Percentiles rank a stretch among this genome's conserved stretches.
These are phyloP conservation scores for Phytopythium chamaehyphon DNA, from an alignment of 352 stramenopile genomes.

Conservation along the genomic window DNA sequence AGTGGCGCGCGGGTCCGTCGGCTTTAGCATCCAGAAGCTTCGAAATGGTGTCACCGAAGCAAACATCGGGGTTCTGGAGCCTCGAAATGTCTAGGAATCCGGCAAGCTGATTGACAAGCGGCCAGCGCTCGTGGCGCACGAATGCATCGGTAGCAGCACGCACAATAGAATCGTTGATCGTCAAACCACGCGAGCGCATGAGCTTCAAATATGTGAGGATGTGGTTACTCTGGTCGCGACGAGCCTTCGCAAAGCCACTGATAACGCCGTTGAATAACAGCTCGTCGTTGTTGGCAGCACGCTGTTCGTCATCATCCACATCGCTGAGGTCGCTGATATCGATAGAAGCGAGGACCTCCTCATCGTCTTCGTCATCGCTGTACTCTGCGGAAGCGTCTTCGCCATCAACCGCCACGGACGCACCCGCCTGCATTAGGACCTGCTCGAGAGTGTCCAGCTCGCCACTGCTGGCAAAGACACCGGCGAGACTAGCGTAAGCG, in stretches of 20 bases:
- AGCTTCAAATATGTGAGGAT: conserved; percentile 56
- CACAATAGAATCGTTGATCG: conserved; percentile 73
- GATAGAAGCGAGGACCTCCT: conserved; percentile 10
- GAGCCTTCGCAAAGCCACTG: conserved; percentile 72
- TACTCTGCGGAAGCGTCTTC: conserved; percentile 26
- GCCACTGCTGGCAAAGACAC: conserved; percentile 72
- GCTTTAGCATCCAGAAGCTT: conserved; percentile 64
- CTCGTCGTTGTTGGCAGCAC: conserved; percentile 58
- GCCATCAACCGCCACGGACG: conserved; percentile 18
- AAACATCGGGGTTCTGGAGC: conserved; percentile 54
- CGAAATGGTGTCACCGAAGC: conserved; percentile 70
- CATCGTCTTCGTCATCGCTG: conserved; percentile 22
- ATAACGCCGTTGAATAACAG: conserved; percentile 80
- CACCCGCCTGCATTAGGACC: conserved; percentile 49
- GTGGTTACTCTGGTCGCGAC: conserved; percentile 59
- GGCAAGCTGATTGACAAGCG: conserved; percentile 37
- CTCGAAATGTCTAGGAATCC: conserved; percentile 41
- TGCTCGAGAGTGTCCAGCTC: conserved; percentile 65
- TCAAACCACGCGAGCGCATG: conserved; percentile 43
- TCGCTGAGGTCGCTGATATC: conserved; percentile 21
- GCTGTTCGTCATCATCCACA: conserved; percentile 29
- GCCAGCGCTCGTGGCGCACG: conserved; percentile 61
- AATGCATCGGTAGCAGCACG: conserved; percentile 71
- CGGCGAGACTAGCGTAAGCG: conserved; percentile 78
- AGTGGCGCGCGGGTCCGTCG: conserved; percentile 51